These are phyloP conservation scores for Thelephora aurantiotincta DNA, from an alignment of 768 basidiomycete genomes.

Conservation along the genomic window DNA sequence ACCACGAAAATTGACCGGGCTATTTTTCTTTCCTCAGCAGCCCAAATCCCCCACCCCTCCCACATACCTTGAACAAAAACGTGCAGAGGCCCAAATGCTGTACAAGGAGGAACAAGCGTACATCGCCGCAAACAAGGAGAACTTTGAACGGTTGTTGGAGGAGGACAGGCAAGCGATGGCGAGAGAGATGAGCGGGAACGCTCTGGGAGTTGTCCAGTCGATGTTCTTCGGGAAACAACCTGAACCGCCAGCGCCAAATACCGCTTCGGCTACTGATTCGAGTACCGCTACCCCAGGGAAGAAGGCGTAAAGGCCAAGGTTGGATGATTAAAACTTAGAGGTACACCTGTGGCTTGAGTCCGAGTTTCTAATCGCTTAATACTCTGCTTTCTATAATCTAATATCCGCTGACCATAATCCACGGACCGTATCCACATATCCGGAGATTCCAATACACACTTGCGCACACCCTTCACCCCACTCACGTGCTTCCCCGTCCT, in stretches of 20 bases:
- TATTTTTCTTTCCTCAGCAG: constrained; percentile 5
- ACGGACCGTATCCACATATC: no score
- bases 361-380: no score
- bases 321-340: no score
- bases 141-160: constrained; percentile 36
- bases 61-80: constrained; percentile 41
- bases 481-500: no score
- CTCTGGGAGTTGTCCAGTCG: constrained; percentile 18
- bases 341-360: no score
- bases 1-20: background rate
- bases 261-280: no score
- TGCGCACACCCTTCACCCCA: no score
- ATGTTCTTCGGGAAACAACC: constrained; percentile 7
- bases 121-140: constrained; percentile 32
- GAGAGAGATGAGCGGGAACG: constrained; percentile 30
- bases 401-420: no score
- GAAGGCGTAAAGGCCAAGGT: no score
- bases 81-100: constrained; percentile 31
- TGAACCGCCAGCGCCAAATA: background rate
- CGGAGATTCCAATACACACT: no score
- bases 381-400: no score
- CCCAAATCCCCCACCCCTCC: constrained; percentile 22
- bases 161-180: constrained; percentile 35
- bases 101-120: constrained; percentile 42
- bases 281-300: no score